Evolutionary conservation across 257 asterid genomes (phyloP).

Genomic region (Fraxinus pennsylvanica): DNA sequence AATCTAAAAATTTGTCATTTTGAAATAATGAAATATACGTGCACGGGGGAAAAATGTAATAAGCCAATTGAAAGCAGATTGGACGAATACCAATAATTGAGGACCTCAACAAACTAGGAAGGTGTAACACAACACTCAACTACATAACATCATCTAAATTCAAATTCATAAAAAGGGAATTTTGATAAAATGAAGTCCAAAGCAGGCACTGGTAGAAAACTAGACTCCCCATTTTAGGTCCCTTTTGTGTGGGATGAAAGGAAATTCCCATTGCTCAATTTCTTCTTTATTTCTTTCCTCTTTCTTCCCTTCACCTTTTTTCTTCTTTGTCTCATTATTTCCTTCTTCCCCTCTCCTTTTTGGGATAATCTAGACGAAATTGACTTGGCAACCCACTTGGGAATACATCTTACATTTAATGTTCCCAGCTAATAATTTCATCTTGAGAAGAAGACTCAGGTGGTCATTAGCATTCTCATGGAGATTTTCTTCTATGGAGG

Average conservation of each 20-base stretch:
- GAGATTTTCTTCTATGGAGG: neutral
- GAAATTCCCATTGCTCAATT: neutral
- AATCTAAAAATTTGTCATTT: neutral
- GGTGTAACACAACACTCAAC: neutral
- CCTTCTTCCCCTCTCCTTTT: neutral
- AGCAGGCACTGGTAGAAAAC: neutral
- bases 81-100: neutral
- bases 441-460: too few species aligned
- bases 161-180: neutral
- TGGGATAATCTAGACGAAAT: neutral
- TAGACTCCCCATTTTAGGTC: neutral
- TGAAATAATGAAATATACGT: neutral
- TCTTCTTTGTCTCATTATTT: neutral
- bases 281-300: slow-evolving; percentile 1
- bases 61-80: neutral
- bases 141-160: slow-evolving; percentile 14
- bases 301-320: neutral
- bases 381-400: neutral
- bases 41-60: neutral
- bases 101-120: neutral
- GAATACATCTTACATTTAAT: too few species aligned
- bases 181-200: slow-evolving; percentile 2
- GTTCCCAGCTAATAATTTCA: too few species aligned
- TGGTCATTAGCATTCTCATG: too few species aligned
- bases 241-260: neutral